These are phyloP conservation scores for Batrachochytrium dendrobatidis DNA, from an alignment of 371 early-diverging fungal species.

Conservation along the genomic window DNA sequence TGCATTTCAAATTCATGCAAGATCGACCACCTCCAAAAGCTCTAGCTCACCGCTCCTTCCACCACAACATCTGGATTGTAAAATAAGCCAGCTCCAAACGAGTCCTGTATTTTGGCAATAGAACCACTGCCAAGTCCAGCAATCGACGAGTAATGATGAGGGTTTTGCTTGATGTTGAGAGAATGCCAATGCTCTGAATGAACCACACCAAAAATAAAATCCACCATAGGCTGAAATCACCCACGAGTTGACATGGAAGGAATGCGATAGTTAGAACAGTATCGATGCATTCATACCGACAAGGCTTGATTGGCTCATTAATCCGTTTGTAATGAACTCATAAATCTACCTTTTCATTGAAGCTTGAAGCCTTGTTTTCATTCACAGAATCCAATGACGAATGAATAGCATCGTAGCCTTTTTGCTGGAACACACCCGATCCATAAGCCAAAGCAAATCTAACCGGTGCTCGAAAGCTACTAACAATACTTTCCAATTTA, in stretches of 20 bases:
- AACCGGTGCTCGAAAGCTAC: conserved; percentile 35
- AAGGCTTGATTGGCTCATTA: no score
- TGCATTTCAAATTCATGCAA: no score
- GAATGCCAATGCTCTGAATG: conserved; percentile 96
- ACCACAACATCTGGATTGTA: conserved; percentile 90
- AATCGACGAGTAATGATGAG: conserved; percentile 80
- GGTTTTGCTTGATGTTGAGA: conserved; percentile 82
- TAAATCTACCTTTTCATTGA: conserved; percentile 7
- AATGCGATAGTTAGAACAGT: background rate
- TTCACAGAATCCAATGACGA: no score
- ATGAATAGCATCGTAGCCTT: conserved; percentile 56
- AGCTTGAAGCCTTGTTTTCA: no score
- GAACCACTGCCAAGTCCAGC: conserved; percentile 58
- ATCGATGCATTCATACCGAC: no score
- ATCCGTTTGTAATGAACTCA: no score
- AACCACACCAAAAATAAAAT: conserved; percentile 92
- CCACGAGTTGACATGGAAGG: conserved; percentile 15
- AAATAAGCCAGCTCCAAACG: conserved; percentile 86
- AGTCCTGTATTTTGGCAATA: conserved; percentile 70
- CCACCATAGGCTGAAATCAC: conserved; percentile 80
- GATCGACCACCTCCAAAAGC: background rate
- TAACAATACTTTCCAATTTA: conserved; percentile 16
- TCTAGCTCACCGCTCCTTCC: conserved; percentile 59
- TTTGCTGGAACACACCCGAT: conserved; percentile 85
- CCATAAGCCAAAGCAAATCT: conserved; percentile 92